Percentiles rank a stretch among this genome's conserved stretches.
phyloP scores from a whole-genome alignment of 1,139 yeast species.

The Candida sp. region DNA sequence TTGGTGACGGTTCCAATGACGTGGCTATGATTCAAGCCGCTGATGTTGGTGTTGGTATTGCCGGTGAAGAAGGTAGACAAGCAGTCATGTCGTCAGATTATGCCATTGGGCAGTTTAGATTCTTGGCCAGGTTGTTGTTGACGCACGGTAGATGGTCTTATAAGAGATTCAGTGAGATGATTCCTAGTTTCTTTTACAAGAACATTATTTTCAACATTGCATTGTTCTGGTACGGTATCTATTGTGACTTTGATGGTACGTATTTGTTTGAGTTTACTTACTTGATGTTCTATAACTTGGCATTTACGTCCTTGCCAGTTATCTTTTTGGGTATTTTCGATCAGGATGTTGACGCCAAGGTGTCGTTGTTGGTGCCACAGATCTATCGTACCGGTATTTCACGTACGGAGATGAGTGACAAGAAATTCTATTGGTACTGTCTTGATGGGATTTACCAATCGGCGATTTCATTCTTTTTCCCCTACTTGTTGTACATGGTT shows the following conservation, averaged over 20 bases:
- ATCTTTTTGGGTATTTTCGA: constrained; percentile 90
- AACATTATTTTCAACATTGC: constrained; percentile 89
- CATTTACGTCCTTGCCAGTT: constrained; percentile 93
- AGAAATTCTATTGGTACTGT: constrained; percentile 85
- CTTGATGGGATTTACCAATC: constrained; percentile 91
- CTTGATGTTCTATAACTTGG: constrained; percentile 91
- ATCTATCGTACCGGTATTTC: constrained; percentile 85
- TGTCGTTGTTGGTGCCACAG: constrained; percentile 89
- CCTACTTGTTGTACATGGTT: constrained; percentile 65
- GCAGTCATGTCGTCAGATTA: constrained; percentile 99
- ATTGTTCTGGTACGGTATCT: constrained; percentile 92
- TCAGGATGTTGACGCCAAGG: constrained; percentile 87
- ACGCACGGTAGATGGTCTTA: constrained; percentile 99
- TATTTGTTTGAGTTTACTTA: constrained; percentile 93
- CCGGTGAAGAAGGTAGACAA: constrained; percentile 98
- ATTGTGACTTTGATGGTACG: constrained; percentile 86
- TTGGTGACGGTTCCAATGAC: constrained; percentile 99
- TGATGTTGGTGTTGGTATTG: constrained; percentile 97
- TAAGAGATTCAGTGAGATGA: constrained; percentile 90
- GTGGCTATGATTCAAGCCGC: constrained; percentile 99
- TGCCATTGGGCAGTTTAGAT: constrained; percentile 95
- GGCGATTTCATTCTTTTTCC: constrained; percentile 83
- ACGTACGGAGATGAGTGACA: constrained; percentile 79
- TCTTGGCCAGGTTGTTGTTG: constrained; percentile 71
- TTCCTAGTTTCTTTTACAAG: constrained; percentile 92